A percentile compares a stretch with the other conserved stretches of the same genome.
These are phyloP conservation scores for Nannochloropsis gaditana DNA, from an alignment of 108 stramenopile genomes.

Conservation along the genomic window DNA sequence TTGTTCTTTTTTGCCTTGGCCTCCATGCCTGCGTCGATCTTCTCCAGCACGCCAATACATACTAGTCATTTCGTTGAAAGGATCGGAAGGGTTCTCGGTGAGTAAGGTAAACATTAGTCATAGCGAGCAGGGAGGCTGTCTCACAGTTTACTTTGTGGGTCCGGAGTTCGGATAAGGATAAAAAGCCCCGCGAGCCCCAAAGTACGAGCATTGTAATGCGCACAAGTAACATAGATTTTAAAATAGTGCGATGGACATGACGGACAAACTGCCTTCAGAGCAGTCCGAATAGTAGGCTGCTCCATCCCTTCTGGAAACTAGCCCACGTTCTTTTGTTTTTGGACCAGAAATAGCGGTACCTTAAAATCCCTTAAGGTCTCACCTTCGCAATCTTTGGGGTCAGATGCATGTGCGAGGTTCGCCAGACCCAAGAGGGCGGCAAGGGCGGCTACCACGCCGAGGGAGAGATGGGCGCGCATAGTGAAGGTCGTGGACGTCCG, in stretches of 20 bases:
- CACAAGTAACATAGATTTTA: not conserved
- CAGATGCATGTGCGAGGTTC: not conserved
- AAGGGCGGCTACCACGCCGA: not conserved
- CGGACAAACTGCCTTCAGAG: not conserved
- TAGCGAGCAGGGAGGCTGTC: conserved; percentile 28
- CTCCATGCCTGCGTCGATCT: conserved; percentile 39
- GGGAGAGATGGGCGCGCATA: conserved; percentile 12
- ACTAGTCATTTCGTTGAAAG: conserved; percentile 35
- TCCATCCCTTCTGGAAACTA: not conserved
- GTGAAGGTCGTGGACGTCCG: not conserved
- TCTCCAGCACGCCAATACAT: conserved; percentile 52
- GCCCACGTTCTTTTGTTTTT: too few relatives aligned
- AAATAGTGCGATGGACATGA: not conserved
- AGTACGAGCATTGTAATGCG: not conserved
- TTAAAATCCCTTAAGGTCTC: too few relatives aligned
- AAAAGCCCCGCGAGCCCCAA: conserved; percentile 21
- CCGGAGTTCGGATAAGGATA: conserved; percentile 22
- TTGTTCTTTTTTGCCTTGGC: conserved; percentile 51
- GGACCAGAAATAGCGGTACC: too few relatives aligned
- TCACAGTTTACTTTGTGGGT: conserved; percentile 2
- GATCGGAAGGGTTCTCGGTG: not conserved
- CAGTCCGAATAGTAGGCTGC: not conserved
- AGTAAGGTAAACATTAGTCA: conserved; percentile 35
- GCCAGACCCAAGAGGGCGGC: not conserved
- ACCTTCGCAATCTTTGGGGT: conserved; percentile 28